Evolutionary conservation across 75 land plant species (phyloP).

Genomic region (Cryptomeria japonica): DNA sequence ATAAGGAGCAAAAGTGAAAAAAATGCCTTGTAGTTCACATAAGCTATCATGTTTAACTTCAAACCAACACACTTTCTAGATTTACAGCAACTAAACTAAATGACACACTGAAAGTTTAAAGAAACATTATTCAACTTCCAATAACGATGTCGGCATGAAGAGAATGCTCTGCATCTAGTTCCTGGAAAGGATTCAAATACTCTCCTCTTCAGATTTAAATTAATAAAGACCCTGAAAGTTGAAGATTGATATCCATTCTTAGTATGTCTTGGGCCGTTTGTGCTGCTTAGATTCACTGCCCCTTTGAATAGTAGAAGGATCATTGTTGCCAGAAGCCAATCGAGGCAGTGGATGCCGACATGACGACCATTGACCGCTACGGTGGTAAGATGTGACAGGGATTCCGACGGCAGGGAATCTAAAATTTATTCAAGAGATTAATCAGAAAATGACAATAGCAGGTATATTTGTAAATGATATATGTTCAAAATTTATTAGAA

Average conservation of each 20-base stretch:
- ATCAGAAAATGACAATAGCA: background rate
- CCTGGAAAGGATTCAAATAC: slow-evolving; percentile 7
- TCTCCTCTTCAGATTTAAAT: background rate
- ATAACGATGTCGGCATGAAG: slow-evolving; percentile 4
- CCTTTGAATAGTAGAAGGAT: background rate
- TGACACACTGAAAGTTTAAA: background rate
- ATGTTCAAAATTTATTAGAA: background rate
- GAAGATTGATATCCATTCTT: background rate
- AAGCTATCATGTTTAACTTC: background rate
- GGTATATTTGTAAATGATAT: background rate
- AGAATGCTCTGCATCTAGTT: background rate
- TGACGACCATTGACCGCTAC: background rate
- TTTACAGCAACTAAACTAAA: background rate
- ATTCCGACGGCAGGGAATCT: slow-evolving; percentile 14
- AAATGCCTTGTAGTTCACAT: background rate
- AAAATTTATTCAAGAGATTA: background rate
- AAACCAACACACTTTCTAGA: background rate
- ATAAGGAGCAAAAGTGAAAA: background rate
- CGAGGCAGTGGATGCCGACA: slow-evolving; percentile 6
- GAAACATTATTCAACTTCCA: background rate
- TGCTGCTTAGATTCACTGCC: background rate
- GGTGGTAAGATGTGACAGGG: slow-evolving; percentile 8
- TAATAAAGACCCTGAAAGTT: background rate
- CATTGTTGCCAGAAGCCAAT: background rate
- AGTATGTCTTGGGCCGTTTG: background rate